Evolutionary conservation across 257 asterid genomes (phyloP).

Genomic region (Gardenia jasminoides): DNA sequence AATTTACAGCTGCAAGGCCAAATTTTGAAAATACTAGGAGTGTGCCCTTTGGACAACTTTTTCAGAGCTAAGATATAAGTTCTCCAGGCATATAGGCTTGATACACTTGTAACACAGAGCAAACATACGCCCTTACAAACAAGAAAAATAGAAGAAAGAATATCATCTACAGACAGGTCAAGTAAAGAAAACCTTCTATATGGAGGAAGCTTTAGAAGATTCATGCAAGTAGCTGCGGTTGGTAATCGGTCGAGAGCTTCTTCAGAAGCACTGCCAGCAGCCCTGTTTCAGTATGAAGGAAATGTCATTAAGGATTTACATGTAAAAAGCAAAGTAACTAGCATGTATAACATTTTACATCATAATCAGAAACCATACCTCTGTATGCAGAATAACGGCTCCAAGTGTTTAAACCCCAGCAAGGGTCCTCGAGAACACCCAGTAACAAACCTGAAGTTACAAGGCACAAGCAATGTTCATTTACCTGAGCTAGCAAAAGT

Average conservation of each 20-base stretch:
- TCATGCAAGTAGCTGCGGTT: constrained; percentile 98
- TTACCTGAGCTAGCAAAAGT: background rate
- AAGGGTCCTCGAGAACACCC: constrained; percentile 99
- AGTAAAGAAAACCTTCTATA: constrained; percentile 66
- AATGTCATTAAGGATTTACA: background rate
- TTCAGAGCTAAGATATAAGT: background rate
- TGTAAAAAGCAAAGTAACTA: background rate
- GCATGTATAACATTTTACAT: background rate
- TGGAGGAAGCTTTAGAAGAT: constrained; percentile 96
- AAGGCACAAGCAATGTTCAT: constrained; percentile 11
- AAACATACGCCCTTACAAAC: background rate
- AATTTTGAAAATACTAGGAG: background rate
- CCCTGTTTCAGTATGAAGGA: constrained; percentile 40
- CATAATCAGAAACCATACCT: constrained; percentile 39
- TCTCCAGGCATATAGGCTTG: background rate
- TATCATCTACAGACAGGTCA: background rate
- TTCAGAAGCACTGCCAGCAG: constrained; percentile 87
- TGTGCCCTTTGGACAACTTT: background rate
- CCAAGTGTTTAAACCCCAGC: constrained; percentile 90
- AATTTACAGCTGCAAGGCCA: background rate
- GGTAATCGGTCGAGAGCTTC: constrained; percentile 90
- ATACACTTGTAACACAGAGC: background rate
- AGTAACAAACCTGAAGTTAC: constrained; percentile 69
- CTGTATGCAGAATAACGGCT: constrained; percentile 91
- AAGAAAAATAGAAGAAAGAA: no score